Evolutionary conservation across 805 yeast genomes (phyloP), one percentile per base, ranked within the genome.

Genomic region (Kazachstania africana): DNA sequence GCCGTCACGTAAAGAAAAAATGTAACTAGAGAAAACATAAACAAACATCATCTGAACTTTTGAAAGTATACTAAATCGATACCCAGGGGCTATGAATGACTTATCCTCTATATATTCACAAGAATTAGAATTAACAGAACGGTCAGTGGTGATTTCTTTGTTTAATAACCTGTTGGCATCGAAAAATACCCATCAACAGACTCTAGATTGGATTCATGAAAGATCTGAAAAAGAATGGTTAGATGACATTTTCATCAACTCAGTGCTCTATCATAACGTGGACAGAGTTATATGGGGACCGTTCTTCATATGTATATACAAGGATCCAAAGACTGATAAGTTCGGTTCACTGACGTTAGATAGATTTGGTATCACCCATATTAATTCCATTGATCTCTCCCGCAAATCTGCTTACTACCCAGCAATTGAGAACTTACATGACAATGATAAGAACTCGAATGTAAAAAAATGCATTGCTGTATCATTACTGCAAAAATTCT

Each of bases 381-480:
- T 70, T 42, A 64, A 67, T 19, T 63, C 75, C 14, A 55, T 84
- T 45, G 71, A 81, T 3, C 51, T 81, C 8, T 68, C 66, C 27
- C 47, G 62, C 0, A 57, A 66, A 28, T 82, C 95, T 2, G 65
- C 78, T 31, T 88, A 74, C 50, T 82, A 69, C 59, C 85, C 80
- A 1, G 91, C 94, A 1, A 70, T 87, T 42, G 70, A 75, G 44
- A 84, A 83, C 44, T 59, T 88, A 28, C 49, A 66, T 0, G 60
- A 60, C 0, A 53, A 63, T 8, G 64, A 66, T 43, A 62, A 63
- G 39, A 50, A 60, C 4, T 70, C 81, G 8, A 74, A 72, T 28
- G 81, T 78, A 2, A 66, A 93, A 40, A 66, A 72, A 38, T 77
- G 88, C 0, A 60, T 87, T 24, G 95, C 96, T 0, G 72, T 85